These are phyloP conservation scores for Sophora flavescens DNA, from an alignment of 306 rosid genomes.

Conservation along the genomic window DNA sequence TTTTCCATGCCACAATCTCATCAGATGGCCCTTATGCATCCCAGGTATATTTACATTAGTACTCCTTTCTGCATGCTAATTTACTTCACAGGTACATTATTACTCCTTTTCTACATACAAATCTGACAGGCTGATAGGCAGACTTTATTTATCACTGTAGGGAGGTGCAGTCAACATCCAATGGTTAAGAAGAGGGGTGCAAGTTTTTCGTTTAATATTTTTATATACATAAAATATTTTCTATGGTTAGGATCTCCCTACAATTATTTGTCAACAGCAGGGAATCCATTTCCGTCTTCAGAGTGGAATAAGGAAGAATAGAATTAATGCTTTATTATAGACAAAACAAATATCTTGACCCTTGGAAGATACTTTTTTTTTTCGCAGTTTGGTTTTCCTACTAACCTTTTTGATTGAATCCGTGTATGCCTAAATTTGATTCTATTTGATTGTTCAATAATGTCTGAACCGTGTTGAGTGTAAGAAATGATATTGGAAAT, in stretches of 20 bases:
- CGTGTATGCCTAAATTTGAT: conserved; percentile 1
- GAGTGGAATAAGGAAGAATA: conserved; percentile 1
- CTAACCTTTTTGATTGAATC: not conserved
- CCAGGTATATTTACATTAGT: conserved; percentile 55
- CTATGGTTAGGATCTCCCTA: too few species aligned
- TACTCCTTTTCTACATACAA: not conserved
- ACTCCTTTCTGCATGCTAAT: not conserved
- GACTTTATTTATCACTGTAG: not conserved
- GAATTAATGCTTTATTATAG: not conserved
- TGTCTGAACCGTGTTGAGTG: conserved; percentile 6
- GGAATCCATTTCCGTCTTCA: too few species aligned
- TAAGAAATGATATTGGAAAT: conserved; percentile 18
- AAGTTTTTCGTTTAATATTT: too few species aligned
- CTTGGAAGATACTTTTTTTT: conserved; percentile 4
- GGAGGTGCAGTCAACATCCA: too few species aligned
- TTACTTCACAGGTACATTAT: not conserved
- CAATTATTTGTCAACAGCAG: too few species aligned
- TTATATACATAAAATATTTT: too few species aligned
- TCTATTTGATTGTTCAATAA: conserved; percentile 15
- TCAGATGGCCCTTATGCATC: conserved; percentile 84
- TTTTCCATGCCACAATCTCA: conserved; percentile 80
- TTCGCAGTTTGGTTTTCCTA: conserved; percentile 24
- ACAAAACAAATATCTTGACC: conserved; percentile 23
- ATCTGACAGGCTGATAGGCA: not conserved
- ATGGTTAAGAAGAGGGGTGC: too few species aligned